phyloP scores from a whole-genome alignment of 345 rosid species.

The Toxicodendron radicans region DNA sequence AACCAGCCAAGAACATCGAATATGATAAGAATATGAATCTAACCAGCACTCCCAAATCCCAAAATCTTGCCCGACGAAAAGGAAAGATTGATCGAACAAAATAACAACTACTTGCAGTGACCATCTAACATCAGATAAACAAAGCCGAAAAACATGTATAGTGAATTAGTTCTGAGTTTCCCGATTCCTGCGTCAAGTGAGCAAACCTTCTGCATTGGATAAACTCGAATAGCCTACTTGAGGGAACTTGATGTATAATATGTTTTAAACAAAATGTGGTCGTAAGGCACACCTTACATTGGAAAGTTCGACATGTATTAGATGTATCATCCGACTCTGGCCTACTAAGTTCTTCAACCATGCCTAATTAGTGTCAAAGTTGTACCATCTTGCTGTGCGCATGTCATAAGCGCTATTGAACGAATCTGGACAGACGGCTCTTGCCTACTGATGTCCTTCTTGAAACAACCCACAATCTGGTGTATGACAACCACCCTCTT shows the following conservation, averaged over 20 bases:
- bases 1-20: too few species aligned
- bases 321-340: not conserved
- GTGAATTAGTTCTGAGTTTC: too few species aligned
- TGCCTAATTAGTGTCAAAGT: slow-evolving; percentile 16
- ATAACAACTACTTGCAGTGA: too few species aligned
- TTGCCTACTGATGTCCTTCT: slow-evolving; percentile 36
- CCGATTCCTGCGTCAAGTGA: too few species aligned
- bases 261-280: slow-evolving; percentile 4
- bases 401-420: slow-evolving; percentile 26
- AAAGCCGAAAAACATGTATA: too few species aligned
- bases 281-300: not conserved
- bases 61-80: too few species aligned
- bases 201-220: not conserved
- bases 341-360: not conserved
- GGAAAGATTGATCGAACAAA: too few species aligned
- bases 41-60: too few species aligned
- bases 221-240: not conserved
- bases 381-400: slow-evolving; percentile 16
- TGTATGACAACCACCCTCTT: slow-evolving; percentile 51
- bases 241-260: not conserved
- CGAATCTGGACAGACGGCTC: slow-evolving; percentile 39
- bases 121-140: too few species aligned
- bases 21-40: too few species aligned
- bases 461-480: slow-evolving; percentile 38
- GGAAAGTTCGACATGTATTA: not conserved